Evolutionary conservation across 2,329 filamentous ascomycete species (phyloP).

Genomic region (Camillea tinctor): DNA sequence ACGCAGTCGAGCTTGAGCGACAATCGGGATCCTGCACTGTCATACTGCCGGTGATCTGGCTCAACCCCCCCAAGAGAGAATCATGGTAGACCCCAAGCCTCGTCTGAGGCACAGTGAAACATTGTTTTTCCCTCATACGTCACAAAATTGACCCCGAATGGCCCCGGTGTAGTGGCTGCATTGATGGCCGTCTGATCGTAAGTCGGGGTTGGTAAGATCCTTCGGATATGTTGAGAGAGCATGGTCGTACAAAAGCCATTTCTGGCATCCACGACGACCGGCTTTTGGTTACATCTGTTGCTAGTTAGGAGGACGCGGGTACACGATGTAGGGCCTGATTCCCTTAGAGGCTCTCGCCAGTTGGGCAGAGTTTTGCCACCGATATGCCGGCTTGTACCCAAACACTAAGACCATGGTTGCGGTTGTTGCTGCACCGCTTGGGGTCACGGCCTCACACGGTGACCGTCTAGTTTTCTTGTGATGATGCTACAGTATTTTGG

Average conservation of each 20-base stretch:
- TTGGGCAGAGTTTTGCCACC: conserved; percentile 22
- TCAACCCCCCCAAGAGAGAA: background rate
- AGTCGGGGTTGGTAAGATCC: conserved; percentile 11
- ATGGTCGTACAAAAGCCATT: conserved; percentile 13
- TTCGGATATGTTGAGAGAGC: conserved; percentile 12
- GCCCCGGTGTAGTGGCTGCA: background rate
- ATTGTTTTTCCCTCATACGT: background rate
- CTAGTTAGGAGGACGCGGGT: background rate
- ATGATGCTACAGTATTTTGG: conserved; percentile 3
- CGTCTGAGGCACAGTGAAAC: background rate
- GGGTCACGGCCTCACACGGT: conserved; percentile 9
- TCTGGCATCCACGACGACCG: conserved; percentile 15
- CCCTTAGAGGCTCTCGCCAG: conserved; percentile 7
- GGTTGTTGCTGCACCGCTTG: conserved; percentile 5
- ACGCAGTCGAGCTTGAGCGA: background rate
- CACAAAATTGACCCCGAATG: background rate
- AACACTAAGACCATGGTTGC: conserved; percentile 10
- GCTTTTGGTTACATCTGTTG: conserved; percentile 13
- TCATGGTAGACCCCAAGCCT: background rate
- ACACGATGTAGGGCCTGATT: background rate
- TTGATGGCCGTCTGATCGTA: background rate
- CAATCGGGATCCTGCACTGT: background rate
- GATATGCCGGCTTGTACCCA: conserved; percentile 10
- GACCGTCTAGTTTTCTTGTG: background rate
- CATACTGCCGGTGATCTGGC: background rate